Percentiles rank a stretch among this genome's conserved stretches.
These are phyloP conservation scores for Zygoascus flipseniorum DNA, from an alignment of 805 yeast species.

Conservation along the genomic window DNA sequence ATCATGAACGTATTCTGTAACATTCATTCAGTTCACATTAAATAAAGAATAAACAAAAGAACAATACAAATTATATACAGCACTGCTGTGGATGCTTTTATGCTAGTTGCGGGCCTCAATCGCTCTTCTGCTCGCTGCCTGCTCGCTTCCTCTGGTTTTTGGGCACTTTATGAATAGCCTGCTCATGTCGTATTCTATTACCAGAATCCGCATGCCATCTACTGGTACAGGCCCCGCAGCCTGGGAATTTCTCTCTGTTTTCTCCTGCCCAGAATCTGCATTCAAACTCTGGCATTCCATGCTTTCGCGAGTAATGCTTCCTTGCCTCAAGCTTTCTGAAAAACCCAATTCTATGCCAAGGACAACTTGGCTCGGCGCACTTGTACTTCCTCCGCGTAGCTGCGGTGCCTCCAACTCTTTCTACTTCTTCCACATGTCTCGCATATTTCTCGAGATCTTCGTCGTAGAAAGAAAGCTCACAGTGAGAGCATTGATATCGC, in stretches of 20 bases:
- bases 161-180: conserved; percentile 17
- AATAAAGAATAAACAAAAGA: no score
- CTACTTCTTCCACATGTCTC: conserved; percentile 13
- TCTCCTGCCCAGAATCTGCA: conserved; percentile 22
- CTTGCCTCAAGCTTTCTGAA: conserved; percentile 23
- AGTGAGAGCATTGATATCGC: conserved; percentile 16
- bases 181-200: conserved; percentile 21
- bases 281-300: conserved; percentile 22
- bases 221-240: conserved; percentile 20
- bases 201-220: conserved; percentile 26
- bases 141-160: background rate
- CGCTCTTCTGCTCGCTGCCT: background rate
- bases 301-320: conserved; percentile 21
- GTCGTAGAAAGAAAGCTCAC: conserved; percentile 12
- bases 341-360: conserved; percentile 22
- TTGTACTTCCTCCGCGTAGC: conserved; percentile 18
- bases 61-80: no score
- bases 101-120: background rate
- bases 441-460: conserved; percentile 15
- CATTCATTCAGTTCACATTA: no score
- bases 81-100: background rate
- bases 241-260: conserved; percentile 19
- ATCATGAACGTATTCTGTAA: no score
- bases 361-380: conserved; percentile 20
- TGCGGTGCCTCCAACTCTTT: conserved; percentile 9